Evolutionary conservation across 257 asterid genomes (phyloP).

Genomic region (Ophiorrhiza pumila): DNA sequence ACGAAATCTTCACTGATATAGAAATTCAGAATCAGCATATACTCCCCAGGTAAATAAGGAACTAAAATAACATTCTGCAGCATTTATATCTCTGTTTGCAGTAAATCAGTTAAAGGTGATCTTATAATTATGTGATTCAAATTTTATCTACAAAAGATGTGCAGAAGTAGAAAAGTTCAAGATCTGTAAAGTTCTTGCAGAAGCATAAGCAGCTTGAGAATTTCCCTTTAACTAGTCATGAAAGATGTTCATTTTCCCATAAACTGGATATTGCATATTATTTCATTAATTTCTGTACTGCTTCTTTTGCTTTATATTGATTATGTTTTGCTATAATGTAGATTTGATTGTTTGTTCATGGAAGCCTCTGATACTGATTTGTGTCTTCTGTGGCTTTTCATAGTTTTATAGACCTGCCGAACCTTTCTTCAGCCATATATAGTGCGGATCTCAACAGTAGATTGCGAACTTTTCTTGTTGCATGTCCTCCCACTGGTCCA

Average conservation of each 20-base stretch:
- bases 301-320: not conserved
- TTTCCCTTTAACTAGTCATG: not conserved
- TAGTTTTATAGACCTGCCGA: conserved; percentile 92
- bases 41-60: conserved; percentile 63
- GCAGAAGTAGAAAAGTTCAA: not conserved
- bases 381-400: conserved; percentile 21
- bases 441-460: conserved; percentile 72
- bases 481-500: conserved; percentile 87
- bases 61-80: not conserved
- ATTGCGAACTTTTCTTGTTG: conserved; percentile 68
- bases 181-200: not conserved
- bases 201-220: not conserved
- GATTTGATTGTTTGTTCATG: not conserved
- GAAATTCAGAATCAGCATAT: conserved; percentile 71
- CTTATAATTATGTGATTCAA: not conserved
- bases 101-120: not conserved
- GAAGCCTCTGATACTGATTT: conserved; percentile 14
- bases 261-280: not conserved
- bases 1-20: conserved; percentile 78
- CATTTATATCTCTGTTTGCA: not conserved
- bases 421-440: conserved; percentile 77
- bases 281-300: not conserved
- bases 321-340: not conserved
- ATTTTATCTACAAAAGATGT: not conserved
- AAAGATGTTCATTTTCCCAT: not conserved